Evolutionary conservation across 2,329 filamentous ascomycete genomes (phyloP), one percentile per base, ranked within the genome.

Genomic region (Orbilia quercus): DNA sequence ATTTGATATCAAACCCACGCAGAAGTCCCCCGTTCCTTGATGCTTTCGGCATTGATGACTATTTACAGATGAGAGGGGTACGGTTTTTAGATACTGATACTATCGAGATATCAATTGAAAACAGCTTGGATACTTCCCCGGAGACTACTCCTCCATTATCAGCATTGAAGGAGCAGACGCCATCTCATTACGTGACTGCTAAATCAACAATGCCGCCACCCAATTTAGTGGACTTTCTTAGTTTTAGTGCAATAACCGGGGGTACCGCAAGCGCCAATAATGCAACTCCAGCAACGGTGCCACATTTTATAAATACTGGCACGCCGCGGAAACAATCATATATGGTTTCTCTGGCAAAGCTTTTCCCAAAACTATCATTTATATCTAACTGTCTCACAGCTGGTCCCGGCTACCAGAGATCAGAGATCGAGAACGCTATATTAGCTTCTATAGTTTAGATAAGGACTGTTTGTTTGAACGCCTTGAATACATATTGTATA

Each of bases 141-240:
- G 6, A 47, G 7, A 47, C 18, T 16, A 11, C 44, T 47, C 44
- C 20, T 51, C 2, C 23, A 28, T 22, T 28, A 28, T 16, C 20
- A 3, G 22, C 20, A 16, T 7, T 16, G 22, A 44, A 23, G 14
- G 1, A 55, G 22, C 9, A 23, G 18, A 3, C 18, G 16, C 16
- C 18, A n/a, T 20, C 20, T 14, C 36, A 23, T 40, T 18, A 20
- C 12, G 3, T 7, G 9, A 3, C 12, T 12, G 14, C 7, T 14
- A 42, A 44, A 5, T 11, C 18, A 2, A 7, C 16, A 9, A 40
- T 55, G 36, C 51, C 51, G n/a, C 51, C 51, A 16, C 14, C 51
- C 40, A 40, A 55, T 23, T 55, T 55, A n/a, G 42, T 55, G 2
- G 51, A 55, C 14, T 55, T 55, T 25, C 22, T 55, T 16, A 42